These are phyloP conservation scores for Cystofilobasidium bisporidii DNA, from an alignment of 768 basidiomycete species.

Conservation along the genomic window DNA sequence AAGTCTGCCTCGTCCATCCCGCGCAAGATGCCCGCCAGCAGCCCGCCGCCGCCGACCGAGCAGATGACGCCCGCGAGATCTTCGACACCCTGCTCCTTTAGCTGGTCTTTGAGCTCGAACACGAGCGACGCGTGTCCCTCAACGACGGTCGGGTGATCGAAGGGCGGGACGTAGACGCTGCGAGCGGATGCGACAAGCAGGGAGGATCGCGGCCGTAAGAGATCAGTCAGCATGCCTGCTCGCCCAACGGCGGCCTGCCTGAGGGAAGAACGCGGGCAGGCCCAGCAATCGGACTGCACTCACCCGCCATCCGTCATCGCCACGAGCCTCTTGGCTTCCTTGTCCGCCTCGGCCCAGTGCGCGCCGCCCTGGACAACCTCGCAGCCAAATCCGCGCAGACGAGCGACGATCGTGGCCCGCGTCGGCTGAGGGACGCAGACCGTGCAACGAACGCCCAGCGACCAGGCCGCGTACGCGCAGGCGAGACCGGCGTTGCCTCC, in stretches of 20 bases:
- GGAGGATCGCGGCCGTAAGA: neutral
- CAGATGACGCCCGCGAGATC: neutral
- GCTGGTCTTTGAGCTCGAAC: neutral
- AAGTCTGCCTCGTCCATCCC: neutral
- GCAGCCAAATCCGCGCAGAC: neutral
- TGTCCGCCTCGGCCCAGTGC: constrained; percentile 10
- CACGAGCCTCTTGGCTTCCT: neutral
- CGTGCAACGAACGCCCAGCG: neutral
- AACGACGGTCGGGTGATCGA: neutral
- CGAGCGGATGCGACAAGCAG: neutral
- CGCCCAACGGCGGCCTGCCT: no score
- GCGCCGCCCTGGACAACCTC: neutral
- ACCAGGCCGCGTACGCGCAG: constrained; percentile 6
- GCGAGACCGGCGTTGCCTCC: constrained; percentile 8
- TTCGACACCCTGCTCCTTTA: neutral
- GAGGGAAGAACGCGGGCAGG: no score
- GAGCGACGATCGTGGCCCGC: neutral
- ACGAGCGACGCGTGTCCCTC: constrained; percentile 3
- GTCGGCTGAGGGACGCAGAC: neutral
- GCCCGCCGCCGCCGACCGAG: neutral
- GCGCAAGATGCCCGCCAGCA: neutral
- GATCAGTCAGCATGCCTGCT: no score
- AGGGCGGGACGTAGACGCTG: constrained; percentile 2
- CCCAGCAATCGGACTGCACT: no score
- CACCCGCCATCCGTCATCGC: neutral